Conservation (phyloP, 2,329 filamentous ascomycete genomes). For the Clonostachys rhizophaga region DNA sequence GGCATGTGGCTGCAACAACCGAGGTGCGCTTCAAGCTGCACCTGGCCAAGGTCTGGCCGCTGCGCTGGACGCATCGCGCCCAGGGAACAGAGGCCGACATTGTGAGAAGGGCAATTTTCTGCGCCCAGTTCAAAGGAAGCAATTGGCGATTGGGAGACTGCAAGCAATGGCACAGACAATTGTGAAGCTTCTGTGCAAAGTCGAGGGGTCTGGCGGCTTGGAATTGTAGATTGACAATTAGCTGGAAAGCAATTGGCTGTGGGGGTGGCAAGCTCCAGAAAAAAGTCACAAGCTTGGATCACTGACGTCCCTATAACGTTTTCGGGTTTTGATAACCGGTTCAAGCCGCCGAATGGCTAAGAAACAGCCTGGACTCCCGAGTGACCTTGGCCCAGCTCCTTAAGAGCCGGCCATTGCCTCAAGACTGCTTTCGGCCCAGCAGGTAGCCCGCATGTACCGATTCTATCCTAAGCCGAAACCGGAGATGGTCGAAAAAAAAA, state of each 20-base stretch:
- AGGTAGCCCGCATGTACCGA: too few species aligned
- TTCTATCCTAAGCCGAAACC: too few species aligned
- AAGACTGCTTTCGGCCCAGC: too few species aligned
- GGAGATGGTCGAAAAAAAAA: too few species aligned
- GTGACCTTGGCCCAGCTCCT: too few species aligned
- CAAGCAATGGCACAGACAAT: too few species aligned
- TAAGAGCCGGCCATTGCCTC: too few species aligned
- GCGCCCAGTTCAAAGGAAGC: not conserved
- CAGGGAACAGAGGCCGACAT: conserved; percentile 31
- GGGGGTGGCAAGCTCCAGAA: not conserved
- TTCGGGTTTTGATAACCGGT: conserved; percentile 2
- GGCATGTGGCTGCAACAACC: conserved; percentile 9
- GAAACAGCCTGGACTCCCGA: too few species aligned
- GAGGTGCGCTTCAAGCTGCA: not conserved
- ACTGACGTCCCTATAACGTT: conserved; percentile 1
- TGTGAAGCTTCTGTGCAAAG: too few species aligned
- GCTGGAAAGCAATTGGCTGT: not conserved
- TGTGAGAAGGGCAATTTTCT: conserved; percentile 3
- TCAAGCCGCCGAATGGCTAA: not conserved
- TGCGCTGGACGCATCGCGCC: conserved; percentile 31
- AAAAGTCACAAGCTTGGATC: not conserved
- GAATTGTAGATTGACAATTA: not conserved
- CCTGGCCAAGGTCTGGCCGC: conserved; percentile 13
- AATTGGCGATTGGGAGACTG: too few species aligned
- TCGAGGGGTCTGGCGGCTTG: too few species aligned